Percentiles rank a stretch among this genome's conserved stretches.
phyloP scores from a whole-genome alignment of 768 basidiomycete species.

The Cystobasidium onofrii region DNA sequence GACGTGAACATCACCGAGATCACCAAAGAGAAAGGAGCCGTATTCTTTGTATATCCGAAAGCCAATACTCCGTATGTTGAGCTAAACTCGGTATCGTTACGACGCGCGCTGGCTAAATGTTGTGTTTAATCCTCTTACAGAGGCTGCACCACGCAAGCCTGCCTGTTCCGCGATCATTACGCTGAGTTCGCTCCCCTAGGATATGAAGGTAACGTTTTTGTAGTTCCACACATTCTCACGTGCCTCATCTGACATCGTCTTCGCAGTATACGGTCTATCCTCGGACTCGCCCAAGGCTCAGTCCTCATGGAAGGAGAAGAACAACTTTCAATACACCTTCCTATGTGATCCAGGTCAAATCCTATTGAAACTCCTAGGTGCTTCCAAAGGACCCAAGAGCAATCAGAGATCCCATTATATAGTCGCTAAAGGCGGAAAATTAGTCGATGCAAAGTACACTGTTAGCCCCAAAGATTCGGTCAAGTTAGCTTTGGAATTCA shows the following conservation, averaged over 20 bases:
- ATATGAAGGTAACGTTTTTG: constrained; percentile 10
- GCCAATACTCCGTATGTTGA: background rate
- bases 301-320: constrained; percentile 19
- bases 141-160: constrained; percentile 30
- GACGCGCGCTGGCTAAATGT: too few species aligned
- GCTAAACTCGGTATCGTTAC: too few species aligned
- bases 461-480: constrained; percentile 23
- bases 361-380: constrained; percentile 11
- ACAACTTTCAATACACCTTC: constrained; percentile 22
- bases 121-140: background rate
- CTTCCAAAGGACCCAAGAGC: background rate
- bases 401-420: constrained; percentile 23
- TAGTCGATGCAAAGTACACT: constrained; percentile 20
- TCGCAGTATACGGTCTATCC: constrained; percentile 26
- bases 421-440: constrained; percentile 28
- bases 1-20: constrained; percentile 22
- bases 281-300: constrained; percentile 27
- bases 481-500: constrained; percentile 21
- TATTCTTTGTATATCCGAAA: constrained; percentile 19
- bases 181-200: constrained; percentile 29
- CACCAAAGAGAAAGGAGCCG: constrained; percentile 28
- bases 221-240: background rate
- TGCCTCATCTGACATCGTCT: background rate
- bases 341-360: constrained; percentile 30
- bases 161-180: constrained; percentile 26